phyloP scores from a whole-genome alignment of 2,329 filamentous ascomycete species.

The Aspergillus quadrilineatus region DNA sequence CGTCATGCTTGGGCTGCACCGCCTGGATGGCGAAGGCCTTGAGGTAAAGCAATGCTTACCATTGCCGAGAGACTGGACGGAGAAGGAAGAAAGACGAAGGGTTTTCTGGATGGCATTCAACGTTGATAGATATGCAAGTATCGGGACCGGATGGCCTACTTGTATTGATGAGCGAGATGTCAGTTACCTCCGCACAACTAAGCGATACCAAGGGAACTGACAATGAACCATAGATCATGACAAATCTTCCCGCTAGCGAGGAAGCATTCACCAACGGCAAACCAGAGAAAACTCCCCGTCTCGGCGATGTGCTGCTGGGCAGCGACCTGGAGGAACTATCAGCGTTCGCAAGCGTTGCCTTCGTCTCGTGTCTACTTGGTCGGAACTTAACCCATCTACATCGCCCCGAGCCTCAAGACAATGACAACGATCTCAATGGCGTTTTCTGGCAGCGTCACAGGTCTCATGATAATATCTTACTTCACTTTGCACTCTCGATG shows the following conservation, averaged over 20 bases:
- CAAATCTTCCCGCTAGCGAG: slow-evolving; percentile 78
- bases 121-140: slow-evolving; percentile 87
- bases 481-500: slow-evolving; percentile 82
- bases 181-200: slow-evolving; percentile 24
- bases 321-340: slow-evolving; percentile 73
- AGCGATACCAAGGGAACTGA: slow-evolving; percentile 20
- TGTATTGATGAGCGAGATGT: slow-evolving; percentile 84
- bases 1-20: slow-evolving; percentile 91
- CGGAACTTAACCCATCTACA: slow-evolving; percentile 89
- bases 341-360: slow-evolving; percentile 72
- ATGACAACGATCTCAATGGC: slow-evolving; percentile 83
- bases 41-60: slow-evolving; percentile 92
- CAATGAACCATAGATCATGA: slow-evolving; percentile 61
- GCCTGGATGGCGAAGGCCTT: slow-evolving; percentile 75
- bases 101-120: slow-evolving; percentile 96
- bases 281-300: slow-evolving; percentile 67
- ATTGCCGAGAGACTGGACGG: slow-evolving; percentile 87
- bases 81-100: slow-evolving; percentile 82
- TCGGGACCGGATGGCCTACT: slow-evolving; percentile 98
- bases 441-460: slow-evolving; percentile 95
- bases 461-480: slow-evolving; percentile 81
- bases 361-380: slow-evolving; percentile 88
- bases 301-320: slow-evolving; percentile 57
- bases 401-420: slow-evolving; percentile 76
- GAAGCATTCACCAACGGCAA: slow-evolving; percentile 80